Evolutionary conservation across 305 asterid species (phyloP).

Genomic region (Caryopteris hybrid): DNA sequence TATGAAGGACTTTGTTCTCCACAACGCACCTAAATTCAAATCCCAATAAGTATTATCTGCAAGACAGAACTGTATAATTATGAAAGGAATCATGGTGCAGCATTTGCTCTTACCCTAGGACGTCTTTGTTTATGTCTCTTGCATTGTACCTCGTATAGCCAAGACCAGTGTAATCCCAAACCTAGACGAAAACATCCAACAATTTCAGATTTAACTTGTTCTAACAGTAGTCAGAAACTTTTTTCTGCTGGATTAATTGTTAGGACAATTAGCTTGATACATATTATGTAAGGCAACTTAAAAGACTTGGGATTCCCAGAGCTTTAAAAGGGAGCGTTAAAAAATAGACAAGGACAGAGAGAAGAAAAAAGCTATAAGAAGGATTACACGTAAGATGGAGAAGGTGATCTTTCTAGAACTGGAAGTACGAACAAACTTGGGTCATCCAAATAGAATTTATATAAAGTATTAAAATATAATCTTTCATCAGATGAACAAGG

Average conservation of each 20-base stretch:
- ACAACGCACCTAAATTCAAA: conserved; percentile 81
- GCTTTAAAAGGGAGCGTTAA: neutral
- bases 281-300: conserved; percentile 5
- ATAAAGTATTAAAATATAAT: neutral
- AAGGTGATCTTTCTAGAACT: neutral
- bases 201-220: conserved; percentile 5
- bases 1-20: conserved; percentile 96
- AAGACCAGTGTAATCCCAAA: conserved; percentile 97
- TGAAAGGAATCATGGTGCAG: conserved; percentile 17
- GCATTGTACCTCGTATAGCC: conserved; percentile 93
- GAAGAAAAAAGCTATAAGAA: neutral
- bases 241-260: neutral
- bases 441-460: neutral
- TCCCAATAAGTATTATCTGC: conserved; percentile 28
- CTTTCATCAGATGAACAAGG: neutral
- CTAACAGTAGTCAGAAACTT: neutral
- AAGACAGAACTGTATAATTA: conserved; percentile 14
- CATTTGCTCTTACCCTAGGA: conserved; percentile 68
- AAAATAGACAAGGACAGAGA: neutral
- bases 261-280: neutral
- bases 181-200: conserved; percentile 40
- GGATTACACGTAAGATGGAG: neutral
- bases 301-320: too few species aligned
- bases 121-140: conserved; percentile 67
- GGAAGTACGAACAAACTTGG: neutral